phyloP scores from a whole-genome alignment of 2,329 filamentous ascomycete species.

The Diaporthe ampelina region DNA sequence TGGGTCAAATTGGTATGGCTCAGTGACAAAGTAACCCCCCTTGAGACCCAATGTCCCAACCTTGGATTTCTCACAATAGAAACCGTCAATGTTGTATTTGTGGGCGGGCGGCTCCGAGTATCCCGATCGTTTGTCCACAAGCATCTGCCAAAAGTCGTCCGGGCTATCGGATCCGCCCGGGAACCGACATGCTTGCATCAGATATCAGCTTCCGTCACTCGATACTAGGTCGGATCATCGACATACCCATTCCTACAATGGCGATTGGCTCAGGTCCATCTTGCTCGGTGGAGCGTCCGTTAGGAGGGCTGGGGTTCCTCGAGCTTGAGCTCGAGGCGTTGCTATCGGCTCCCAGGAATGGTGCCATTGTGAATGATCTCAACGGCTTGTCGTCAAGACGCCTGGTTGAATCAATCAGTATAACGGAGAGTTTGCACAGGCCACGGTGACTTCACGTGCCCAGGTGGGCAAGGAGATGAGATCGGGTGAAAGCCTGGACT shows the following conservation, averaged over 20 bases:
- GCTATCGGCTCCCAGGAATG: background rate
- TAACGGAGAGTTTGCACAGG: background rate
- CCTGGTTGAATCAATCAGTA: background rate
- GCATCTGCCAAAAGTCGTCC: constrained; percentile 17
- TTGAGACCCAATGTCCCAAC: constrained; percentile 34
- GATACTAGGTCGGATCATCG: background rate
- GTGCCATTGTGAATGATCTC: background rate
- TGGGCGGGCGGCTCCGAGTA: constrained; percentile 5
- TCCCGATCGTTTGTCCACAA: background rate
- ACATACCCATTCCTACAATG: constrained; percentile 16
- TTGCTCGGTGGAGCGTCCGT: constrained; percentile 50
- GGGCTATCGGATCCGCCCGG: constrained; percentile 11
- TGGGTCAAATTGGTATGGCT: constrained; percentile 14
- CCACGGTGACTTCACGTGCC: background rate
- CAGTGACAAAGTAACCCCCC: constrained; percentile 26
- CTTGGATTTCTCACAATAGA: constrained; percentile 26
- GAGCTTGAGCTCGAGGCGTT: constrained; percentile 70
- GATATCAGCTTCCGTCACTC: background rate
- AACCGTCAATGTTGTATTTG: constrained; percentile 11
- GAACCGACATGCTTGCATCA: constrained; percentile 12
- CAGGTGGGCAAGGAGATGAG: constrained; percentile 1
- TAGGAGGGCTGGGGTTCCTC: constrained; percentile 76
- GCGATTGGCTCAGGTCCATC: constrained; percentile 40
- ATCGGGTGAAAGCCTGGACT: background rate
- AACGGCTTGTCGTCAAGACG: background rate